A percentile compares a stretch with the other conserved stretches of the same genome.
Evolutionary conservation across 176 grass and related monocot genomes (phyloP).

Genomic region (Bolboschoenus planiculmis): DNA sequence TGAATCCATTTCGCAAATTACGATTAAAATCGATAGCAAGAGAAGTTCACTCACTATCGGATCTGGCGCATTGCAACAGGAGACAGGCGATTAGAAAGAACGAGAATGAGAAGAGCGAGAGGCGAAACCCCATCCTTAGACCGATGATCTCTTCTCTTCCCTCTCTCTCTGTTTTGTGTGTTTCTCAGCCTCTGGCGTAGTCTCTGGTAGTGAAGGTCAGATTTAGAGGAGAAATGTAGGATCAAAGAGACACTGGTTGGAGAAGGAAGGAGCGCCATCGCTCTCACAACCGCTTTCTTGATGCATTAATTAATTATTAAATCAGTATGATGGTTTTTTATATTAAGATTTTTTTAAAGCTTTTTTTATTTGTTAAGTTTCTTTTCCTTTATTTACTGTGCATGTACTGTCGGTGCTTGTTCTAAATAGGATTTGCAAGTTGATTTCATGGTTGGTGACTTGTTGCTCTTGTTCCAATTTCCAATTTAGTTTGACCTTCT

Average conservation of each 20-base stretch:
- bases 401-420: background rate
- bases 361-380: background rate
- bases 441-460: background rate
- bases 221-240: slow-evolving; percentile 3
- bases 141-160: background rate
- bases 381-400: background rate
- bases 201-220: background rate
- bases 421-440: background rate
- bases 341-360: background rate
- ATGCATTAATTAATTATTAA: background rate
- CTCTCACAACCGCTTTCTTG: slow-evolving; percentile 2
- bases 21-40: background rate
- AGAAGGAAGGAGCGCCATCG: slow-evolving; percentile 2
- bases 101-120: slow-evolving; percentile 34
- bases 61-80: slow-evolving; percentile 61
- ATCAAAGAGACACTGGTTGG: background rate
- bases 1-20: background rate
- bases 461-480: background rate
- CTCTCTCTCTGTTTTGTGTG: background rate
- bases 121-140: slow-evolving; percentile 26
- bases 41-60: slow-evolving; percentile 42
- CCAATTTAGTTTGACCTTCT: background rate
- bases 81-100: slow-evolving; percentile 31
- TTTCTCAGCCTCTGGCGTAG: background rate
- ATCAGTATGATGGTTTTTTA: background rate